phyloP scores from a whole-genome alignment of 1,284 basidiomycete species.

The Rhodotorula sp. region DNA sequence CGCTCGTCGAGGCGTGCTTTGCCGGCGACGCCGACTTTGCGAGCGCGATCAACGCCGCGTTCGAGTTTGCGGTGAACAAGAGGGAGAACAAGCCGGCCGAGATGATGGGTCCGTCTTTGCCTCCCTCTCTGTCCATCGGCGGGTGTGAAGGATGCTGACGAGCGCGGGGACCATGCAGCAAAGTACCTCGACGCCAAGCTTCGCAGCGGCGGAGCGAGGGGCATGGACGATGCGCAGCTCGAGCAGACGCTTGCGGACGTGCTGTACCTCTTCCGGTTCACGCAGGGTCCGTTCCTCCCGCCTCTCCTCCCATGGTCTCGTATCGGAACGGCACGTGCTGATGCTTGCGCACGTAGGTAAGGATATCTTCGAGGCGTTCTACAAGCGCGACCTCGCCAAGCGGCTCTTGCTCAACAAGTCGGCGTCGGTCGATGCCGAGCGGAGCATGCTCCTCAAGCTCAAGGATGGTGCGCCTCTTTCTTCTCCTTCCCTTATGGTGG shows the following conservation, averaged over 20 bases:
- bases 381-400: slow-evolving; percentile 85
- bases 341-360: slow-evolving; percentile 43
- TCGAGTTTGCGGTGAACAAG: slow-evolving; percentile 76
- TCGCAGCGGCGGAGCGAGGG: slow-evolving; percentile 74
- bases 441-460: slow-evolving; percentile 80
- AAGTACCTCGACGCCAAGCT: slow-evolving; percentile 84
- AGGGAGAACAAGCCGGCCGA: slow-evolving; percentile 87
- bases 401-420: slow-evolving; percentile 81
- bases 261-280: slow-evolving; percentile 81
- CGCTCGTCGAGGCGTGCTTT: slow-evolving; percentile 59
- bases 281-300: slow-evolving; percentile 56
- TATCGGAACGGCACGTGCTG: neutral
- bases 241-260: slow-evolving; percentile 71
- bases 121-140: slow-evolving; percentile 24
- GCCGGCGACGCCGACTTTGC: slow-evolving; percentile 50
- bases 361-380: slow-evolving; percentile 81
- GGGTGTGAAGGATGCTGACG: neutral
- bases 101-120: slow-evolving; percentile 63
- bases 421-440: slow-evolving; percentile 89
- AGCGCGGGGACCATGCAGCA: slow-evolving; percentile 55
- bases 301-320: neutral
- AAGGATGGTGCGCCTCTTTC: slow-evolving; percentile 67
- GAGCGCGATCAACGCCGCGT: slow-evolving; percentile 64
- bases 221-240: slow-evolving; percentile 69
- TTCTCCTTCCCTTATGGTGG: too few species aligned